phyloP scores from a whole-genome alignment of 2,329 filamentous ascomycete genomes.

The Stachybotrys echinatus region DNA sequence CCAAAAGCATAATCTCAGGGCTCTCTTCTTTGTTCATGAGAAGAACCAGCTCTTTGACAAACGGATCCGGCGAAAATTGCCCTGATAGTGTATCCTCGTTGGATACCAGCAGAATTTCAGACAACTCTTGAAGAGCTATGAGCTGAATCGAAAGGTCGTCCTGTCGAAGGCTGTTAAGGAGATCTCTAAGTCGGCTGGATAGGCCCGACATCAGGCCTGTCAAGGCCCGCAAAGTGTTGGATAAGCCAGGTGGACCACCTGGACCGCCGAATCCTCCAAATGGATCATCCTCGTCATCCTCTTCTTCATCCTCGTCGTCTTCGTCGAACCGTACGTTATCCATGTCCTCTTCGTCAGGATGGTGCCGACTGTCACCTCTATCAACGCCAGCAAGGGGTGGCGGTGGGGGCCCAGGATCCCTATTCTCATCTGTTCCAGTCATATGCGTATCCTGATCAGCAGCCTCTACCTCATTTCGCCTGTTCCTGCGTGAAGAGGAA shows the following conservation, averaged over 20 bases:
- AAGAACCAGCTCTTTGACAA: conserved; percentile 87
- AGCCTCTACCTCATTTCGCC: conserved; percentile 48
- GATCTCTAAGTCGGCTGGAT: conserved; percentile 71
- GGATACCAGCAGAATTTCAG: conserved; percentile 86
- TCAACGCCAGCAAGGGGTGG: conserved; percentile 32
- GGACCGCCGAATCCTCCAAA: conserved; percentile 65
- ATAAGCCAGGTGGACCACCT: conserved; percentile 60
- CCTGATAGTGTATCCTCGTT: conserved; percentile 96
- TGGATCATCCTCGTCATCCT: conserved; percentile 63
- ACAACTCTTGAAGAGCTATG: conserved; percentile 87
- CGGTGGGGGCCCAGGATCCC: conserved; percentile 32
- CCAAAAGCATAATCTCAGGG: conserved; percentile 93
- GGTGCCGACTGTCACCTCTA: conserved; percentile 29
- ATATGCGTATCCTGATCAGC: conserved; percentile 63
- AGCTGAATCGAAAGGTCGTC: conserved; percentile 88
- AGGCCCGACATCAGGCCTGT: conserved; percentile 90
- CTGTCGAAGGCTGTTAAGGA: conserved; percentile 68
- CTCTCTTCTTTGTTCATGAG: conserved; percentile 96
- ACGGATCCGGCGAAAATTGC: conserved; percentile 89
- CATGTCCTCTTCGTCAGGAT: conserved; percentile 36
- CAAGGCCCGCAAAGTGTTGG: conserved; percentile 77
- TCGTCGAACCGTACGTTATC: conserved; percentile 34
- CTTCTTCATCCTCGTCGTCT: conserved; percentile 48
- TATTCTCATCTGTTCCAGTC: conserved; percentile 60
- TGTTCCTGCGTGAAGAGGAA: conserved; percentile 38